A percentile compares a stretch with the other conserved stretches of the same genome.
Evolutionary conservation across 345 rosid genomes (phyloP).

Genomic region (Eucalyptus cloeziana): DNA sequence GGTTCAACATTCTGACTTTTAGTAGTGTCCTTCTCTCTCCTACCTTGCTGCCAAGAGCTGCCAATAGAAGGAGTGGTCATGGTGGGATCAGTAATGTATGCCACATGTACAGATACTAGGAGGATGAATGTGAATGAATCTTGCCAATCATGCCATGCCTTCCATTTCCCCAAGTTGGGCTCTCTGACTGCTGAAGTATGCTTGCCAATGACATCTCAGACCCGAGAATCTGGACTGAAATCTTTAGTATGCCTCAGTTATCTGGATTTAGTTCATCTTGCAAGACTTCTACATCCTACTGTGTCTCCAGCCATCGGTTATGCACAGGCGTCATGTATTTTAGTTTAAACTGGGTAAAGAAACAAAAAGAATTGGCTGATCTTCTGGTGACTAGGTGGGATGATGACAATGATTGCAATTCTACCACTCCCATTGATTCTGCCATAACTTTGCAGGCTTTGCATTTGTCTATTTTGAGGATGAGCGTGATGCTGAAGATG

Average conservation of each 20-base stretch:
- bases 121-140: slow-evolving; percentile 4
- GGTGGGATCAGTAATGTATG: slow-evolving; percentile 32
- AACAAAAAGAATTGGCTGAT: slow-evolving; percentile 16
- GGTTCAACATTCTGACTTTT: slow-evolving; percentile 50
- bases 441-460: slow-evolving; percentile 44
- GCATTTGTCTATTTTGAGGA: slow-evolving; percentile 89
- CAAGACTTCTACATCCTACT: slow-evolving; percentile 57
- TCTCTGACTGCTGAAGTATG: slow-evolving; percentile 59
- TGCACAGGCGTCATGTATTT: slow-evolving; percentile 59
- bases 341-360: slow-evolving; percentile 14
- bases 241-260: slow-evolving; percentile 24
- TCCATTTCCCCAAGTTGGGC: slow-evolving; percentile 55
- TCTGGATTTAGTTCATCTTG: slow-evolving; percentile 65
- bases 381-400: background rate
- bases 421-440: background rate
- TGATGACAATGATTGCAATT: background rate
- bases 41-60: slow-evolving; percentile 32
- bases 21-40: slow-evolving; percentile 37
- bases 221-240: slow-evolving; percentile 38
- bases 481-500: slow-evolving; percentile 80
- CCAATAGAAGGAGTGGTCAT: slow-evolving; percentile 26
- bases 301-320: slow-evolving; percentile 53
- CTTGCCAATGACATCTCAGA: slow-evolving; percentile 57
- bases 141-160: slow-evolving; percentile 17
- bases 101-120: slow-evolving; percentile 16